phyloP scores from a whole-genome alignment of 1,284 basidiomycete species.

The Prillingera fragicola region DNA sequence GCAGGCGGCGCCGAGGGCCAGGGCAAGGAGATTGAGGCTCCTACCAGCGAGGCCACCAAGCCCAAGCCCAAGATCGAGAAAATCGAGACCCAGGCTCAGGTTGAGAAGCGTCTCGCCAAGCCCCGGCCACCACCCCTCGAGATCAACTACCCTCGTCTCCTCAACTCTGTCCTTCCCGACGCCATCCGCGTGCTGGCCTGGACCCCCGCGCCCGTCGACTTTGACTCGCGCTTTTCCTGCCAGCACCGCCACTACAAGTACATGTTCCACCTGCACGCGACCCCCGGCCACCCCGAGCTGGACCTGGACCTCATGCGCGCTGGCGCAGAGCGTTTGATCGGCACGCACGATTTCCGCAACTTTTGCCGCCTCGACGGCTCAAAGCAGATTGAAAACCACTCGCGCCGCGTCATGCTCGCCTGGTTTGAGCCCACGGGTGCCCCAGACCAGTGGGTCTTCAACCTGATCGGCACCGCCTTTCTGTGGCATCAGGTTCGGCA shows the following conservation, averaged over 20 bases:
- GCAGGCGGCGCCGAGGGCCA: not conserved
- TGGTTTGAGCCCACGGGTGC: slow-evolving; percentile 29
- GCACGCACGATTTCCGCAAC: slow-evolving; percentile 94
- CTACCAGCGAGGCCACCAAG: not conserved
- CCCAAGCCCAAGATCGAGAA: slow-evolving; percentile 6
- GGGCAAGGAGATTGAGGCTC: not conserved
- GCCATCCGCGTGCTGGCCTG: slow-evolving; percentile 91
- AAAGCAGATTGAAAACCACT: slow-evolving; percentile 75
- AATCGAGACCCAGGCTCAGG: slow-evolving; percentile 4
- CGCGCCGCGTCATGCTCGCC: slow-evolving; percentile 33
- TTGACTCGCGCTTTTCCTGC: slow-evolving; percentile 88
- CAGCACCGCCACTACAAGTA: slow-evolving; percentile 93
- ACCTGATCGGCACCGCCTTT: slow-evolving; percentile 84
- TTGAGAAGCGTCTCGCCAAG: not conserved
- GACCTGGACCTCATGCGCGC: slow-evolving; percentile 71
- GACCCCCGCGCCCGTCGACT: slow-evolving; percentile 76
- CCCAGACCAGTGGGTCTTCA: slow-evolving; percentile 60
- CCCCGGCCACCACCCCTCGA: slow-evolving; percentile 50
- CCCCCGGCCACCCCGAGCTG: slow-evolving; percentile 52
- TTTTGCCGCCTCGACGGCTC: slow-evolving; percentile 89
- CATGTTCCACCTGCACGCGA: slow-evolving; percentile 60
- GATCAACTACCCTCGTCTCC: slow-evolving; percentile 68
- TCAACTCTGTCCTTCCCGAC: slow-evolving; percentile 85
- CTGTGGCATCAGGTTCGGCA: slow-evolving; percentile 97
- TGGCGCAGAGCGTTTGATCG: slow-evolving; percentile 67